Base-by-base conservation (phyloP, 345 rosid species). In the Aegle marmelos region DNA sequence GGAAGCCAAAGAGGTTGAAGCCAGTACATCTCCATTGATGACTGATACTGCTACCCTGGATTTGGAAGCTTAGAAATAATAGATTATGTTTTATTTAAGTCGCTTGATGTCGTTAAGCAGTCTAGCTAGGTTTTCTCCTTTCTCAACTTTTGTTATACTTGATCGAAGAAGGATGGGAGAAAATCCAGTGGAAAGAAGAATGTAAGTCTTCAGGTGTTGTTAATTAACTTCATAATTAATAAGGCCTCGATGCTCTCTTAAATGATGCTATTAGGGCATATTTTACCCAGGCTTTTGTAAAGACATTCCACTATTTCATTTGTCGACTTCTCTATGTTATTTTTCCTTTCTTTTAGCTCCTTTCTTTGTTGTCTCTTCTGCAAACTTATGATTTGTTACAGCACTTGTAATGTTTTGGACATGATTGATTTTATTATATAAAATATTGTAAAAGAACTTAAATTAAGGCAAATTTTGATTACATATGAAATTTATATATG, bases 1-100 rank as follows among this genome's bases (percentile, higher is more conserved):
- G 92, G 92, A 90, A 68, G 83, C 81, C n/a, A 90, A 81, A n/a
- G 91, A 85, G 78, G 79, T 83, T 41, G 90, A 81, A 79, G 59
- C 86, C 34, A 85, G 78, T 33, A 70, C 90, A 73, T 57, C 79
- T 28, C 2, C 19, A 33, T n/a, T 91, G 83, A 87, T 80, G 79
- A 73, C 88, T 7, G 86, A 91, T 86, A 84, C 90, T 56, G 83
- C 86, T 78, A 90, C 86, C 78, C 88, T 82, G 9, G 13, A 21
- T 27, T 56, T 59, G 73, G 54, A 61, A 22, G 24, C 7, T 50
- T 16, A 1, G 25, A 72, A 33, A 4, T 33, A 17, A 33, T 6
- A 22, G 31, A 16, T 63, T 2, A 2, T 62, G 22, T 62, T 62
- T 22, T 76, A 67, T 33, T 21, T 19, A 1, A 19, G 27, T 68